These are phyloP conservation scores for Piromyces finnis DNA, from an alignment of 192 early-diverging fungal species.

Conservation along the genomic window DNA sequence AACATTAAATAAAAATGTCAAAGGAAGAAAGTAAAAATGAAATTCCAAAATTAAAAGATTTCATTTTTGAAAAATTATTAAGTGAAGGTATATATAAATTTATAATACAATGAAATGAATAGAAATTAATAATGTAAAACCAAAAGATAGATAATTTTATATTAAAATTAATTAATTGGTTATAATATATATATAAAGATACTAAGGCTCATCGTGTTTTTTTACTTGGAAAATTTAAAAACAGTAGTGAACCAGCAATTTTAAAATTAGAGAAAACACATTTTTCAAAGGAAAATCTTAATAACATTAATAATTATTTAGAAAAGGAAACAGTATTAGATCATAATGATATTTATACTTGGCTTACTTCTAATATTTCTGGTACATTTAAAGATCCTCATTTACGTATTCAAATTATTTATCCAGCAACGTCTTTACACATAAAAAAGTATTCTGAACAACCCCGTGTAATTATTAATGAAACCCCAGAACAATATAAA, in stretches of 20 bases:
- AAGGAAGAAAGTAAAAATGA: not conserved
- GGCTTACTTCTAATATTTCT: not conserved
- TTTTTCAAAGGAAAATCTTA: not conserved
- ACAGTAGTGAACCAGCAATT: not conserved
- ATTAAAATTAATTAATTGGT: too few relatives aligned
- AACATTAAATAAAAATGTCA: too few relatives aligned
- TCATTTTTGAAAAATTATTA: not conserved
- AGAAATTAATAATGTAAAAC: too few relatives aligned
- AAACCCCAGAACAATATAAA: constrained; percentile 44
- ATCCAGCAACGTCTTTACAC: constrained; percentile 13
- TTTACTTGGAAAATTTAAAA: not conserved
- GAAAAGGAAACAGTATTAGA: not conserved
- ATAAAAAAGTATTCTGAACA: constrained; percentile 53
- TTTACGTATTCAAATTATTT: constrained; percentile 2
- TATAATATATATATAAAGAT: not conserved
- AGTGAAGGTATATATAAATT: not conserved
- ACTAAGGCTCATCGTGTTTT: not conserved
- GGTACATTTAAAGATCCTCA: not conserved
- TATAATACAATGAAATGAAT: not conserved
- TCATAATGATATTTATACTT: not conserved
- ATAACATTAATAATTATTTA: not conserved
- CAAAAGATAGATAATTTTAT: too few relatives aligned
- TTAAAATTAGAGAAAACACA: not conserved
- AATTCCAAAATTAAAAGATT: not conserved
- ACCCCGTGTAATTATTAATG: constrained; percentile 29